Conservation (phyloP, 2,329 filamentous ascomycete species). For the Simplicillium sp. region DNA sequence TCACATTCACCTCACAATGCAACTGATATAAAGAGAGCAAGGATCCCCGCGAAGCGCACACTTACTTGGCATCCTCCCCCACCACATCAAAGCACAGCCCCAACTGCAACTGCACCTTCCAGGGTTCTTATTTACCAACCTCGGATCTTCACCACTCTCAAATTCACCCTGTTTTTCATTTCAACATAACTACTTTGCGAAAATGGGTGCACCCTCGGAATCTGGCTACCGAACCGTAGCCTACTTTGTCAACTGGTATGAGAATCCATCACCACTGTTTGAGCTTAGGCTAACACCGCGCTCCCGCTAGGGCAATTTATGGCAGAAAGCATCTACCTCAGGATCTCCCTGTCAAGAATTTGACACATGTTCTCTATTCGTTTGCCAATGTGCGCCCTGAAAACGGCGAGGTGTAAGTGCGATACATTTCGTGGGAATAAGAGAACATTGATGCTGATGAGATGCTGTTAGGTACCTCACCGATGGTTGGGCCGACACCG, state of each 20-base stretch:
- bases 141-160: slow-evolving; percentile 1
- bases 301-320: slow-evolving; percentile 61
- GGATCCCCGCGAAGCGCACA: too few species aligned
- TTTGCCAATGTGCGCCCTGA: slow-evolving; percentile 81
- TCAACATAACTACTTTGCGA: not conserved
- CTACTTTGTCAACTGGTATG: slow-evolving; percentile 63
- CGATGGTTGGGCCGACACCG: slow-evolving; percentile 56
- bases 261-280: not conserved
- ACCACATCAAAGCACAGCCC: too few species aligned
- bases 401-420: slow-evolving; percentile 62
- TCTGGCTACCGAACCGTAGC: slow-evolving; percentile 55
- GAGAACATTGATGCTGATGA: not conserved
- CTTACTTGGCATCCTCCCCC: too few species aligned
- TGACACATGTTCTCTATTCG: slow-evolving; percentile 84
- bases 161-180: not conserved
- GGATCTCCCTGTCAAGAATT: slow-evolving; percentile 67
- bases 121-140: too few species aligned
- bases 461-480: slow-evolving; percentile 35
- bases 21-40: too few species aligned
- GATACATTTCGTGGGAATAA: not conserved
- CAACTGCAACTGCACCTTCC: too few species aligned
- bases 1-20: too few species aligned
- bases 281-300: not conserved
- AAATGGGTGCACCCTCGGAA: not conserved
- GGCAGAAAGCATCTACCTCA: slow-evolving; percentile 77